Percentiles rank a stretch among this genome's conserved stretches.
Evolutionary conservation across 208 protist species (phyloP).

Genomic region (Herpetomonas samuelpessoai): DNA sequence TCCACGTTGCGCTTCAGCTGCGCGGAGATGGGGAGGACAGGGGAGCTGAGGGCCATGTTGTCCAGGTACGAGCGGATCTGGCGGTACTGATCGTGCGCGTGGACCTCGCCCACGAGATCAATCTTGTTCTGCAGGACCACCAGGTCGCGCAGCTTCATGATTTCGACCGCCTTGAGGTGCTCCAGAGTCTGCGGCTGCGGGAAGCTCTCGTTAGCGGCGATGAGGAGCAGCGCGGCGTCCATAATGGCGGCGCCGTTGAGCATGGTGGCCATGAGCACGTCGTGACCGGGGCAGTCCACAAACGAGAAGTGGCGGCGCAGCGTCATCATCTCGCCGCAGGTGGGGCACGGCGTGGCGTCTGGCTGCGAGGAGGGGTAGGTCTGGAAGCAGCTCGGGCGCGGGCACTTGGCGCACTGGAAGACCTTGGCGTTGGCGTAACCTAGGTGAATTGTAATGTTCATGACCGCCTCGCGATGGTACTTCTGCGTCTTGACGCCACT

Average conservation of each 20-base stretch:
- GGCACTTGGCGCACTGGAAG: conserved; percentile 84
- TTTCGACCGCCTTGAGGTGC: conserved; percentile 99
- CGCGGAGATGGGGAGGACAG: conserved; percentile 99
- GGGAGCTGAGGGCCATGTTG: conserved; percentile 92
- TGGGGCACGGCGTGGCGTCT: conserved; percentile 82
- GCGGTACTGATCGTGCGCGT: conserved; percentile 95
- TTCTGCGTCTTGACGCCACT: conserved; percentile 99
- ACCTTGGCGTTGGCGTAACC: conserved; percentile 99
- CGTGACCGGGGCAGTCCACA: conserved; percentile 99
- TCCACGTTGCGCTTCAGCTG: conserved; percentile 99
- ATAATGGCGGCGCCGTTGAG: conserved; percentile 99
- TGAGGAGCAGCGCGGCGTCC: conserved; percentile 99
- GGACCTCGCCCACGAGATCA: conserved; percentile 98
- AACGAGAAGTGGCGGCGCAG: conserved; percentile 97
- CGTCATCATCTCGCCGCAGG: conserved; percentile 61
- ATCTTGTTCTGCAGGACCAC: conserved; percentile 99
- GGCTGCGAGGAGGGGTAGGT: conserved; percentile 87
- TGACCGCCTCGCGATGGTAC: conserved; percentile 98
- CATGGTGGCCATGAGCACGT: conserved; percentile 99
- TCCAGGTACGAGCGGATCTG: conserved; percentile 92
- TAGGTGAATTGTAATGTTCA: conserved; percentile 99
- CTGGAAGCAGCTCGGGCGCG: conserved; percentile 93
- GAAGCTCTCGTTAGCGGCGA: conserved; percentile 99
- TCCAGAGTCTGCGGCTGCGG: conserved; percentile 94
- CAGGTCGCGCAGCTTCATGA: conserved; percentile 99